A percentile compares a stretch with the other conserved stretches of the same genome.
Conservation (phyloP, 1,284 basidiomycete genomes). For the Cutaneotrichosporon cyanovorans region DNA sequence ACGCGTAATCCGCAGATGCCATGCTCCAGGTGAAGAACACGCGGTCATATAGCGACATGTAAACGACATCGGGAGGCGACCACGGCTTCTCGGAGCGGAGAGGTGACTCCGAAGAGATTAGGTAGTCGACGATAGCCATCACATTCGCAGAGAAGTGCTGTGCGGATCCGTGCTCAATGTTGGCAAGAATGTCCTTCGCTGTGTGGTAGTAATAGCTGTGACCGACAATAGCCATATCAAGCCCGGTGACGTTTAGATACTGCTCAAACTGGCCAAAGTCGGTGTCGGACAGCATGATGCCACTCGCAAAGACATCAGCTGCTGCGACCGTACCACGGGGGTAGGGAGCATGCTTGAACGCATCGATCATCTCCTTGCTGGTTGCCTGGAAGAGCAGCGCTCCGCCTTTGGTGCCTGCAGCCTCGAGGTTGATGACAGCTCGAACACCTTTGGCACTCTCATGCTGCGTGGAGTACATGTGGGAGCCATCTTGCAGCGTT, state of each 20-base stretch:
- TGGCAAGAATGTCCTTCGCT: slow-evolving; percentile 45
- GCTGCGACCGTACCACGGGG: slow-evolving; percentile 88
- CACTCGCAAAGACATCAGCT: slow-evolving; percentile 89
- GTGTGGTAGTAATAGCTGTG: slow-evolving; percentile 87
- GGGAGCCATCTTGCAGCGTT: slow-evolving; percentile 84
- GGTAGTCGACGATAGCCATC: slow-evolving; percentile 69
- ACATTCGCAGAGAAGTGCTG: slow-evolving; percentile 91
- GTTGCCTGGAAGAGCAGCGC: slow-evolving; percentile 95
- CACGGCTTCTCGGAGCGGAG: slow-evolving; percentile 28
- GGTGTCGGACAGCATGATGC: slow-evolving; percentile 83
- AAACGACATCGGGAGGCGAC: slow-evolving; percentile 51
- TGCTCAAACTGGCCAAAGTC: slow-evolving; percentile 91
- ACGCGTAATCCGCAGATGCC: slow-evolving; percentile 61
- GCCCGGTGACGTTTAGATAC: slow-evolving; percentile 77
- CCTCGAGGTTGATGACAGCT: slow-evolving; percentile 54
- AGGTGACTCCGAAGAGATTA: slow-evolving; percentile 52
- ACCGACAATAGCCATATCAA: slow-evolving; percentile 88
- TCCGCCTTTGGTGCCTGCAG: slow-evolving; percentile 79
- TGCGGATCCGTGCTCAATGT: slow-evolving; percentile 33
- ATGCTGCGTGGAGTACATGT: slow-evolving; percentile 84
- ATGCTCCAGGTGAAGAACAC: slow-evolving; percentile 67
- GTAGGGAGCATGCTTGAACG: slow-evolving; percentile 75
- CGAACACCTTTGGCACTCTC: slow-evolving; percentile 65
- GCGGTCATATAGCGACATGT: slow-evolving; percentile 62
- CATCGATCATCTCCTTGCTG: slow-evolving; percentile 85